Evolutionary conservation across 768 basidiomycete species (phyloP).

Genomic region (Pisolithus sp.): DNA sequence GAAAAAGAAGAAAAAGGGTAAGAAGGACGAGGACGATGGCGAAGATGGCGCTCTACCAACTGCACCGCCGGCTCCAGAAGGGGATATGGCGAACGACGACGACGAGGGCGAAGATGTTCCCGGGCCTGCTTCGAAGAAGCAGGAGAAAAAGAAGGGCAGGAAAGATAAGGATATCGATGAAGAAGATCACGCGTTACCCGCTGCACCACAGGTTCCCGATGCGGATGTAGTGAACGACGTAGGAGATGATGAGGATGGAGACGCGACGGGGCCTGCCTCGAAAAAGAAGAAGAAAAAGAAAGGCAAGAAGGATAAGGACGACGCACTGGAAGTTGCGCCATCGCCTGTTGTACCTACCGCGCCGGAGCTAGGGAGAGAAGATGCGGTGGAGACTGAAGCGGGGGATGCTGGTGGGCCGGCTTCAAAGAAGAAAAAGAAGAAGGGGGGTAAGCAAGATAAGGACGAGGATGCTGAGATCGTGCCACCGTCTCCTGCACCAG

Average conservation of each 20-base stretch:
- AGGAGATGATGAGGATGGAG: slow-evolving; percentile 26
- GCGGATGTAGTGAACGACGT: slow-evolving; percentile 18
- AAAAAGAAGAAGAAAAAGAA: slow-evolving; percentile 17
- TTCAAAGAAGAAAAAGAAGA: slow-evolving; percentile 86
- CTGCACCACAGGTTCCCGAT: background rate
- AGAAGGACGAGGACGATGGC: slow-evolving; percentile 54
- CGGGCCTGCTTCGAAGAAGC: slow-evolving; percentile 1
- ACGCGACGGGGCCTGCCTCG: slow-evolving; percentile 2
- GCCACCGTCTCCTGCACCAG: background rate
- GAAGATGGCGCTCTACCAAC: background rate
- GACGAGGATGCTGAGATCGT: slow-evolving; percentile 81
- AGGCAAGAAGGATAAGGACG: slow-evolving; percentile 18
- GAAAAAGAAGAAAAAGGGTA: slow-evolving; percentile 38
- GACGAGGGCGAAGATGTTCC: slow-evolving; percentile 12
- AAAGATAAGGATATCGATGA: slow-evolving; percentile 56
- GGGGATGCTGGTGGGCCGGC: slow-evolving; percentile 41
- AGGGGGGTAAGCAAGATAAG: slow-evolving; percentile 97
- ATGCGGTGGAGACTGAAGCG: slow-evolving; percentile 40
- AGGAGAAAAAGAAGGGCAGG: slow-evolving; percentile 42
- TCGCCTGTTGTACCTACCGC: slow-evolving; percentile 22
- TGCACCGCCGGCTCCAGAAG: background rate
- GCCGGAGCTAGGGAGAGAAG: slow-evolving; percentile 31
- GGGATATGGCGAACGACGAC: slow-evolving; percentile 24
- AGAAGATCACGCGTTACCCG: background rate
- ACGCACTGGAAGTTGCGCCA: slow-evolving; percentile 3